Evolutionary conservation across 805 yeast species (phyloP).

Genomic region (Sugiyamaella mastotermitis): DNA sequence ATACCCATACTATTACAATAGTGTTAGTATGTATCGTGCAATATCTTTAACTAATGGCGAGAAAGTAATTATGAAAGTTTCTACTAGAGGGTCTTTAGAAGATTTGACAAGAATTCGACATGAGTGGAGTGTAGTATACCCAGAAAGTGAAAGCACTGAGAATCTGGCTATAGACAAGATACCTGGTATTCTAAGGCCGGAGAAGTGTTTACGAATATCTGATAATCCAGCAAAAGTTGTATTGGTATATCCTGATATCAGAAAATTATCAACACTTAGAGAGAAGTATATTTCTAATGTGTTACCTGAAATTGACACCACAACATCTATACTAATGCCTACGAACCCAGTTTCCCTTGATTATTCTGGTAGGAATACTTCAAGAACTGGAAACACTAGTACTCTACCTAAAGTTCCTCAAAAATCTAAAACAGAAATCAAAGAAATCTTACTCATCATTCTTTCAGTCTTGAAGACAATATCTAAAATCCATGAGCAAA

Average conservation of each 20-base stretch:
- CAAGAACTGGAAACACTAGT: background rate
- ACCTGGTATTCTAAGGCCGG: slow-evolving; percentile 20
- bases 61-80: slow-evolving; percentile 20
- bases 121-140: slow-evolving; percentile 20
- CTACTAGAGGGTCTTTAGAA: slow-evolving; percentile 19
- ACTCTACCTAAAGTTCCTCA: slow-evolving; percentile 2
- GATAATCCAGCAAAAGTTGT: slow-evolving; percentile 18
- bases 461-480: slow-evolving; percentile 25
- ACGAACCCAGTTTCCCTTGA: too few species aligned
- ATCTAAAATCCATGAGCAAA: slow-evolving; percentile 33
- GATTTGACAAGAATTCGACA: slow-evolving; percentile 22
- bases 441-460: slow-evolving; percentile 21
- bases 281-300: slow-evolving; percentile 15
- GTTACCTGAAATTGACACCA: background rate
- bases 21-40: slow-evolving; percentile 21
- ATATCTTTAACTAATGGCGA: slow-evolving; percentile 9
- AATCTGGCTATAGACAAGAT: slow-evolving; percentile 10
- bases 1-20: slow-evolving; percentile 17
- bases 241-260: slow-evolving; percentile 17
- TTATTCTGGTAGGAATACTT: too few species aligned
- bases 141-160: slow-evolving; percentile 4
- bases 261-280: slow-evolving; percentile 17
- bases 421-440: slow-evolving; percentile 19
- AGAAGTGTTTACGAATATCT: slow-evolving; percentile 14
- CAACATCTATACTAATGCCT: too few species aligned